Evolutionary conservation across 306 rosid species (phyloP).

Genomic region (Macrotyloma uniflorum): DNA sequence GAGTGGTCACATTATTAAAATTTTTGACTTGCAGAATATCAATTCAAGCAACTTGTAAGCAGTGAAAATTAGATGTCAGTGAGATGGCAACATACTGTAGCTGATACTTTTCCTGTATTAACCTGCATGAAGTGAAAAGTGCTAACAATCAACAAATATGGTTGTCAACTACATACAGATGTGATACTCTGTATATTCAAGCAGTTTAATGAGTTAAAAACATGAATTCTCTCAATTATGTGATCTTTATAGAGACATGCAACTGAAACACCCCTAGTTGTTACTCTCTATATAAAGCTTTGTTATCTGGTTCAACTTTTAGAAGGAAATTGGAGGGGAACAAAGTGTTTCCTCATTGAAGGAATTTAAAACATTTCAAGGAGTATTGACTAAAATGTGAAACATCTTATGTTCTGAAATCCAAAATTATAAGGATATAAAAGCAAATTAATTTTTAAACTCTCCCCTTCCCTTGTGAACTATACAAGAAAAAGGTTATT

Average conservation of each 20-base stretch:
- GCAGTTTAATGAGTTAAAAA: conserved; percentile 2
- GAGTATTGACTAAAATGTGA: too few relatives aligned
- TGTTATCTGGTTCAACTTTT: too few relatives aligned
- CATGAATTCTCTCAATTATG: conserved; percentile 6
- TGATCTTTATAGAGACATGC: not conserved
- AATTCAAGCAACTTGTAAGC: conserved; percentile 3
- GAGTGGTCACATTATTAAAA: conserved; percentile 26
- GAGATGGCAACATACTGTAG: conserved; percentile 60
- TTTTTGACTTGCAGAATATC: not conserved
- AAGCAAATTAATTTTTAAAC: too few relatives aligned
- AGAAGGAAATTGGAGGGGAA: too few relatives aligned
- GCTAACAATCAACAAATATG: conserved; percentile 32
- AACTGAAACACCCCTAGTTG: not conserved
- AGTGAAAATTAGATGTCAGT: conserved; percentile 20
- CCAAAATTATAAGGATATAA: too few relatives aligned
- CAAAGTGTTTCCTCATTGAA: too few relatives aligned
- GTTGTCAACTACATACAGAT: conserved; percentile 1
- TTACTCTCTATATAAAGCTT: not conserved
- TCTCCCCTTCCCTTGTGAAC: too few relatives aligned
- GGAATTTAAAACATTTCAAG: too few relatives aligned
- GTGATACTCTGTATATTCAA: not conserved
- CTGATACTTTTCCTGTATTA: conserved; percentile 76
- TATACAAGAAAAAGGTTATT: too few relatives aligned
- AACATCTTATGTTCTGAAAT: too few relatives aligned
- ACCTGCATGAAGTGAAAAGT: conserved; percentile 57